These are phyloP conservation scores for Persicaria tinctoria DNA, from an alignment of 148 eudicot species.

Conservation along the genomic window DNA sequence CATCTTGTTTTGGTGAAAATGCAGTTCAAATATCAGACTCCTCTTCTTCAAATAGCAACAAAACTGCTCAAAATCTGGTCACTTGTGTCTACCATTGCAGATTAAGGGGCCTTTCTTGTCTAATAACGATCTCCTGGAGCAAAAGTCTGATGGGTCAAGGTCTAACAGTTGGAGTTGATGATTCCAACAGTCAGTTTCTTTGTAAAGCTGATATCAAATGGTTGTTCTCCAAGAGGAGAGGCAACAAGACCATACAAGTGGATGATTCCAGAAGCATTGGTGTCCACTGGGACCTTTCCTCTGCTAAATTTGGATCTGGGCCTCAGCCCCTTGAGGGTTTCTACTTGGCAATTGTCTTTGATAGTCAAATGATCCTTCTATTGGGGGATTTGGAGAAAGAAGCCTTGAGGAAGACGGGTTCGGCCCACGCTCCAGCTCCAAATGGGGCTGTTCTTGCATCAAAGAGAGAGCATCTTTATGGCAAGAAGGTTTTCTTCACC, in stretches of 20 bases:
- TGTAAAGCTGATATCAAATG: constrained; percentile 19
- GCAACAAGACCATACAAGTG: constrained; percentile 14
- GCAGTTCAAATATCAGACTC: constrained; percentile 56
- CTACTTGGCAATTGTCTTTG: constrained; percentile 42
- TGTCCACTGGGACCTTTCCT: constrained; percentile 50
- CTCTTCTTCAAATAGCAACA: constrained; percentile 42
- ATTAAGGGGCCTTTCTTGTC: constrained; percentile 36
- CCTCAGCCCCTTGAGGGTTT: constrained; percentile 53
- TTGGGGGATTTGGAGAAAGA: constrained; percentile 54
- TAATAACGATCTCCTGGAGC: constrained; percentile 45
- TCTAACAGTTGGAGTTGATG: constrained; percentile 45
- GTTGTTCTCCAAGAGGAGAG: constrained; percentile 18
- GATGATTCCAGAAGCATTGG: constrained; percentile 32
- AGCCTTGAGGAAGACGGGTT: constrained; percentile 39
- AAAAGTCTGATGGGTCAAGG: constrained; percentile 61
- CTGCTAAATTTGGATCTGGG: constrained; percentile 49
- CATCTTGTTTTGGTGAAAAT: constrained; percentile 58
- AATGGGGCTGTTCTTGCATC: constrained; percentile 31
- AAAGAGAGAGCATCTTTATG: constrained; percentile 46
- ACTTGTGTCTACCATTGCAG: constrained; percentile 49
- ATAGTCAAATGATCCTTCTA: constrained; percentile 38
- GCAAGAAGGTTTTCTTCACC: constrained; percentile 41
- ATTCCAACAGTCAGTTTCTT: constrained; percentile 21
- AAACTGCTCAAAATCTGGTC: constrained; percentile 46
- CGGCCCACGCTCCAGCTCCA: constrained; percentile 14